Percentiles rank a stretch among this genome's conserved stretches.
These are phyloP conservation scores for Candida xyloterini DNA, from an alignment of 805 yeast species.

Conservation along the genomic window DNA sequence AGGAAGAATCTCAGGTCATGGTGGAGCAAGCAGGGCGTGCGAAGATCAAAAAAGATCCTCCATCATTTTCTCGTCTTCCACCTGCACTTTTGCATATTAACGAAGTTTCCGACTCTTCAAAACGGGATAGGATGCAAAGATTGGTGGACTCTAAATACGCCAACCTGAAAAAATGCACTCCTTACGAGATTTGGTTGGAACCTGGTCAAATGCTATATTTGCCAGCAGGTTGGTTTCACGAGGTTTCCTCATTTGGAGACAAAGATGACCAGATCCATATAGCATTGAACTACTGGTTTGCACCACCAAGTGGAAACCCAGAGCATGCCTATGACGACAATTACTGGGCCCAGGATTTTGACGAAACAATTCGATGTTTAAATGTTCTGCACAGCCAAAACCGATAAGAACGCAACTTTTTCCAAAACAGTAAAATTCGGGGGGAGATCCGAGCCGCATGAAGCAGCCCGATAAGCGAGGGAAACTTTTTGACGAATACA, in stretches of 20 bases:
- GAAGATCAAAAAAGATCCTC: constrained; percentile 48
- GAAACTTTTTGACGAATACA: too few species aligned
- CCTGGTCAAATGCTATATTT: constrained; percentile 68
- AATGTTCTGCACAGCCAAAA: constrained; percentile 10
- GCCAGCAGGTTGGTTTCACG: constrained; percentile 84
- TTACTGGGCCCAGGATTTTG: constrained; percentile 55
- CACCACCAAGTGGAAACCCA: constrained; percentile 51
- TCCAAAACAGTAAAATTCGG: constrained; percentile 1
- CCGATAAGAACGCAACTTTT: constrained; percentile 3
- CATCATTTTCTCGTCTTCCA: constrained; percentile 64
- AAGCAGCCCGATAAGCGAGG: background rate
- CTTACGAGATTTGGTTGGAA: constrained; percentile 44
- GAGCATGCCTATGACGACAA: constrained; percentile 42
- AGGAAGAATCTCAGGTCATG: constrained; percentile 27
- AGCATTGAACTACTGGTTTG: constrained; percentile 74
- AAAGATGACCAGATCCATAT: constrained; percentile 41
- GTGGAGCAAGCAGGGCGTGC: constrained; percentile 16
- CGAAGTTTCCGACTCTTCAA: constrained; percentile 38
- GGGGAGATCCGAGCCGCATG: background rate
- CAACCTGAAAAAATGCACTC: constrained; percentile 40
- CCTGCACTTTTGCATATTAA: constrained; percentile 61
- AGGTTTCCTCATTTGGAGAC: constrained; percentile 62
- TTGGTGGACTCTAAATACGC: constrained; percentile 48
- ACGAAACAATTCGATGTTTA: constrained; percentile 37
- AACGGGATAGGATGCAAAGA: constrained; percentile 29